Base-by-base conservation (phyloP, 768 basidiomycete genomes). In the Suillus plorans region DNA sequence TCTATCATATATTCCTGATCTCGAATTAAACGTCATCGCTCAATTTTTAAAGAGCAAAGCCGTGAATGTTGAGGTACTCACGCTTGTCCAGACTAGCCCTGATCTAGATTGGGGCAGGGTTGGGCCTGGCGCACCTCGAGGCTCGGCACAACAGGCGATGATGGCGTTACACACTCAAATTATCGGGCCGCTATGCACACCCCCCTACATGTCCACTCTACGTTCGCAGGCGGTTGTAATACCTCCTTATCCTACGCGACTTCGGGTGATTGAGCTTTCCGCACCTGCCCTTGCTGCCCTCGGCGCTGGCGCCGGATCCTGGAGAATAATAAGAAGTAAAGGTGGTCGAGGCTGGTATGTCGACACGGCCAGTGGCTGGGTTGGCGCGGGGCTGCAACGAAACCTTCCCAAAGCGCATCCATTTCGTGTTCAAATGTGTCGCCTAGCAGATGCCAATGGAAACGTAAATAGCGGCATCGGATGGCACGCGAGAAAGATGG, bases 401-500 rank as follows among this genome's bases (percentile, higher is more conserved):
- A 88, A 89, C 69, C 76, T 95, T 10, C 76, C 80, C 6, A 72
- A 73, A 18, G 80, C 79, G 4, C 90, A 97, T 74, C 87, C 89
- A 3, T 85, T 90, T 76, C 80, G 95, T 59, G 73, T 76, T 34
- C 91, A 92, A 72, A 80, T 97, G 73, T 85, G 87, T 68, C 82
- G 84, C 61, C 79, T 97, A 25, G 88, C 92, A 12, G 82, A 89
- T 64, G 89, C 91, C 5, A 92, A 93, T 68, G 94, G 95, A 10
- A 92, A 93, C 71, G 94, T 97, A n/a, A 90, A 84, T 73, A 93
- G 90, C 70, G 91, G 90, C 4, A 86, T 97, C 6, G 97, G 97
- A 1, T 99, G 96, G 95, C 95, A 97, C 78, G 89, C 92, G 25
- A 80, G 96, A 64, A 99, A 99, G 80, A 95, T 97, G 93, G 95